Evolutionary conservation across 2,329 filamentous ascomycete genomes (phyloP).

Genomic region (Gnomoniopsis smithogilvyi): DNA sequence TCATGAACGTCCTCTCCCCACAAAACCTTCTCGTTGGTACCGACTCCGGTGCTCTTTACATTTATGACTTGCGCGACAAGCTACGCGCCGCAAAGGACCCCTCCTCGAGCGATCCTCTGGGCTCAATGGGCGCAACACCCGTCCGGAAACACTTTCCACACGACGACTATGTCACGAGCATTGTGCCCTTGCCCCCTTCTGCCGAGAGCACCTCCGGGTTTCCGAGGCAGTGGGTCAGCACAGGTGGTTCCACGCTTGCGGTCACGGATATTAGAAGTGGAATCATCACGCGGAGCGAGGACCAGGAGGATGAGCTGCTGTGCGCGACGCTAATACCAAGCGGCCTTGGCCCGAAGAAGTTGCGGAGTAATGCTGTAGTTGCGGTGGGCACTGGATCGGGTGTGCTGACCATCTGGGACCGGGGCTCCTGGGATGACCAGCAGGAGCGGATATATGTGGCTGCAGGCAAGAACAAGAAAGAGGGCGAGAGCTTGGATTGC

Average conservation of each 20-base stretch:
- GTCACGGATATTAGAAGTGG: constrained; percentile 86
- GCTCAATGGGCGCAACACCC: constrained; percentile 58
- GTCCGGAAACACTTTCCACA: constrained; percentile 83
- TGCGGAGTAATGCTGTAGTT: constrained; percentile 67
- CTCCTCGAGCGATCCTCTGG: constrained; percentile 20
- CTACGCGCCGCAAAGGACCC: constrained; percentile 16
- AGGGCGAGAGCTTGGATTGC: constrained; percentile 78
- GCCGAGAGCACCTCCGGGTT: constrained; percentile 81
- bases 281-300: constrained; percentile 83
- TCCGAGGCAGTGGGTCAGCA: constrained; percentile 92
- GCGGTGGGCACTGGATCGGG: constrained; percentile 76
- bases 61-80: constrained; percentile 74
- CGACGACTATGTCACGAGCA: constrained; percentile 86
- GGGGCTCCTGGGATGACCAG: constrained; percentile 92
- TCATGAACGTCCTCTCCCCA: constrained; percentile 80
- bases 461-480: constrained; percentile 44
- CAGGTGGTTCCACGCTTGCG: constrained; percentile 85
- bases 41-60: constrained; percentile 84
- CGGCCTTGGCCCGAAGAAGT: constrained; percentile 66
- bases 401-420: constrained; percentile 89
- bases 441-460: constrained; percentile 83
- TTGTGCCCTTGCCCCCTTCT: constrained; percentile 78
- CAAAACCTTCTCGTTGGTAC: constrained; percentile 86
- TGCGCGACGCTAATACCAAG: constrained; percentile 69
- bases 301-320: constrained; percentile 93